Evolutionary conservation across 495 filamentous ascomycete genomes (phyloP), one percentile per base, ranked within the genome.

Genomic region (Podospora bellae-mahoneyi): DNA sequence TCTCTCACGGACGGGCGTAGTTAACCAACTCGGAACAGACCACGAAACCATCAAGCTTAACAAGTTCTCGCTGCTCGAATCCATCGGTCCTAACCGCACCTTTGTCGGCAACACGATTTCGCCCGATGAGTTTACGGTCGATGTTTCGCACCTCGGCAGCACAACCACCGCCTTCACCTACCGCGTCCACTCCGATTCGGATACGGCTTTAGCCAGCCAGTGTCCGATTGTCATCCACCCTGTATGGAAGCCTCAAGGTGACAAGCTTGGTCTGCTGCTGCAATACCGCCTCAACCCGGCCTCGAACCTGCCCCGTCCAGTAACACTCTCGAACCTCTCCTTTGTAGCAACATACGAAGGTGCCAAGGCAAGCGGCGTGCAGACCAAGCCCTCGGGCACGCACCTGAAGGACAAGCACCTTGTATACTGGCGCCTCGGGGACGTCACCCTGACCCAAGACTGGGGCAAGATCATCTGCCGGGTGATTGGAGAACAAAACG

Each of bases 101-200:
- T 96, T 98, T 76, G 88, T 97, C 64, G 85, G 85, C 19, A 88
- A 90, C 71, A 82, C 86, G n/a, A 78, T 85, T 26, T 68, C 75
- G 66, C 82, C 91, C 9, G 95, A 94, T 58, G 91, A 95, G 73
- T 99, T 97, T 78, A 85, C 82, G 4, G 80, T 98, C 57, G 86
- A 91, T 70, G 77, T 92, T 2, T 82, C 87, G 9, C 89, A 86
- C 70, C 85, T 97, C 64, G 83, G 86, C 60, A 90, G 87, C 66
- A 89, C 91, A 13, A 84, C 90, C 0, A 89, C 95, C 3, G 95
- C 92, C 34, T 99, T 99, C 82, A 97, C 94, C 68, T 99, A 98
- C 76, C 91, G 94, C 77, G 81, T 97, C n/a, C 92, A 97, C 71
- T 75, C 93, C 32, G 90, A 95, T 32, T 84, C 86, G 64, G 78